A percentile compares a stretch with the other conserved stretches of the same genome.
Conservation (phyloP, 2,329 filamentous ascomycete genomes). For the Peltaster fructicola region DNA sequence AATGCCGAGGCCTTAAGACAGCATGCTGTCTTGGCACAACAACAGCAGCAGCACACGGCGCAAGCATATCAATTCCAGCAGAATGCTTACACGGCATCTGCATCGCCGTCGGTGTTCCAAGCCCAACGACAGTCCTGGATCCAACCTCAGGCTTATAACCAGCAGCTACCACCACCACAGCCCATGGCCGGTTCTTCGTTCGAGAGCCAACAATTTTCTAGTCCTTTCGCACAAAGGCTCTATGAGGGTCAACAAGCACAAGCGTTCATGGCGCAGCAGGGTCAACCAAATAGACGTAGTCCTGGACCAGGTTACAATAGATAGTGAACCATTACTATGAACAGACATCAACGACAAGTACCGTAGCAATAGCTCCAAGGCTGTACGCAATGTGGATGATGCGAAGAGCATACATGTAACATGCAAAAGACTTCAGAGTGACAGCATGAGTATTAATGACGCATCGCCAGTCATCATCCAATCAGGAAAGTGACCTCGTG, state of each 20-base stretch:
- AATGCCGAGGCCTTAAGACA: slow-evolving; percentile 21
- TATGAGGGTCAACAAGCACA: slow-evolving; percentile 1
- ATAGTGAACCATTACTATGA: no score
- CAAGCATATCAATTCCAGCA: slow-evolving; percentile 13
- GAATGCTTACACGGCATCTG: slow-evolving; percentile 6
- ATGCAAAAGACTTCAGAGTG: no score
- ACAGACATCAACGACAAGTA: no score
- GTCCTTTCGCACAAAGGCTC: background rate
- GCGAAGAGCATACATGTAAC: no score
- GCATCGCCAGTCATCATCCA: no score
- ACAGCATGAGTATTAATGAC: no score
- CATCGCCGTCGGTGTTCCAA: background rate
- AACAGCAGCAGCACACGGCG: slow-evolving; percentile 17
- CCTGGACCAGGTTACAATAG: no score
- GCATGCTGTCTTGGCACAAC: slow-evolving; percentile 13
- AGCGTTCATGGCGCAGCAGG: slow-evolving; percentile 1
- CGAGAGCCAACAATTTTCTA: background rate
- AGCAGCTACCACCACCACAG: background rate
- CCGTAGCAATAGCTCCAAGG: no score
- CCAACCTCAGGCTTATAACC: background rate
- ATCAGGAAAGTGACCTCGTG: no score
- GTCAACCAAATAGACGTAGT: no score
- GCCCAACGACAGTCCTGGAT: background rate
- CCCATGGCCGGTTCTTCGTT: background rate
- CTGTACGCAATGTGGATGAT: no score